phyloP scores from a whole-genome alignment of 495 filamentous ascomycete species.

The Penicillium silybi region DNA sequence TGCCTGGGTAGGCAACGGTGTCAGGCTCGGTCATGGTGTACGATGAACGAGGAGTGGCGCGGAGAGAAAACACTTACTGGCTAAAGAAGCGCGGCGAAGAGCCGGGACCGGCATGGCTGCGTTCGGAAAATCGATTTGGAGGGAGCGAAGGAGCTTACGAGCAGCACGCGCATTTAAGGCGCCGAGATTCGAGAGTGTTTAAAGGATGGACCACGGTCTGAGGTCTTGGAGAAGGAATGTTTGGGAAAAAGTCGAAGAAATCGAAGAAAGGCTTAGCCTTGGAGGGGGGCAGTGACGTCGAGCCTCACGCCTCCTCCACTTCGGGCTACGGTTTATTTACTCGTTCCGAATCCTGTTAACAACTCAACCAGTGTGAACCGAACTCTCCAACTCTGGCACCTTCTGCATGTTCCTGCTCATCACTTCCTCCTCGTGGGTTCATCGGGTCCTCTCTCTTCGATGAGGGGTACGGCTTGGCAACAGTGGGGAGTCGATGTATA shows the following conservation, averaged over 20 bases:
- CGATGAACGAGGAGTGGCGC: neutral
- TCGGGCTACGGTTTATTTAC: neutral
- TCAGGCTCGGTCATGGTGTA: slow-evolving; percentile 32
- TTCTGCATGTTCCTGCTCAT: neutral
- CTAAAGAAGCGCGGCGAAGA: slow-evolving; percentile 28
- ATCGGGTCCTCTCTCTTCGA: neutral
- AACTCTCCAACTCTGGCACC: neutral
- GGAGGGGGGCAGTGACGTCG: slow-evolving; percentile 8
- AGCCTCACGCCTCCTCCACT: neutral
- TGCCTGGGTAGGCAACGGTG: slow-evolving; percentile 36
- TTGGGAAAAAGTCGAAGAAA: neutral
- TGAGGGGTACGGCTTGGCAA: slow-evolving; percentile 26
- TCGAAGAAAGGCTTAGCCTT: neutral
- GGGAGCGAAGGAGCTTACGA: slow-evolving; percentile 10
- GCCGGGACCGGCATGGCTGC: slow-evolving; percentile 30
- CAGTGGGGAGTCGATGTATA: slow-evolving; percentile 11
- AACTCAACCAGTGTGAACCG: neutral
- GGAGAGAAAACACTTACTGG: slow-evolving; percentile 21
- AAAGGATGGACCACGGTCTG: neutral
- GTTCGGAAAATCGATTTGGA: slow-evolving; percentile 21
- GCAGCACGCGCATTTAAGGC: neutral
- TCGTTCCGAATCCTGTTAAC: neutral
- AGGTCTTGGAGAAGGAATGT: neutral
- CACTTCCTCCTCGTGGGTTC: neutral
- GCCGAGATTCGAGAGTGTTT: neutral